Base-by-base conservation (phyloP, 108 stramenopile genomes). In the Fistulifera pelliculosa region DNA sequence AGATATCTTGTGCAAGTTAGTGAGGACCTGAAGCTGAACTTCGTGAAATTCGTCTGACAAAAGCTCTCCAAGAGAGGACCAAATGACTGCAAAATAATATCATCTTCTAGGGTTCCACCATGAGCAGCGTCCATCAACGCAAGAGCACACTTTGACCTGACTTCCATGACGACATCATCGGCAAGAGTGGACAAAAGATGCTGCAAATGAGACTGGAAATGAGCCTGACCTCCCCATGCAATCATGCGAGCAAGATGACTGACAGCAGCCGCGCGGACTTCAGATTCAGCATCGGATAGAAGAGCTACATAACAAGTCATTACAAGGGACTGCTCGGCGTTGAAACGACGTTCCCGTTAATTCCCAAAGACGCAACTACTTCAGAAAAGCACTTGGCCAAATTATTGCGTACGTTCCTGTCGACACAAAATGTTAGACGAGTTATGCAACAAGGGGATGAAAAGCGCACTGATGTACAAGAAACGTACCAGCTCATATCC, bases 251-350 rank as follows among this genome's bases (percentile, higher is more conserved):
- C 81, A 49, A 94, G 80, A 56, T 85, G 80, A 53, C 64, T 75
- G 7, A 94, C 94, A 7, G 96, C 94, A 2, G 91, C 94, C 4
- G 95, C 83, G 7, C 98, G 75, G 17, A 99, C 98, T 75, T 98
- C 91, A 0, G 91, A 85, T 75, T 96, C 95, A 41, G 74, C 65
- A 66, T 96, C 95, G 38, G 72, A 75, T 0, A 93, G 78, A n/a
- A 96, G 74, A 19, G 68, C 59, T 23, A 74, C 70, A 64, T 86
- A 96, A 59, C 86, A 79, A 35, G 76, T 72, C 50, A 87, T 67
- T 25, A 73, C 69, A 25, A 78, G 52, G 14, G 68, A 41, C 43
- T 72, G 66, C 10, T 77, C 71, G 27, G 50, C 61, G 27, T 39
- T 49, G 47, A 43, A 70, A 25, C 52, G 43, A 24, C 52, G 49